phyloP scores from a whole-genome alignment of 352 stramenopile genomes.

The Phytophthora cactorum region DNA sequence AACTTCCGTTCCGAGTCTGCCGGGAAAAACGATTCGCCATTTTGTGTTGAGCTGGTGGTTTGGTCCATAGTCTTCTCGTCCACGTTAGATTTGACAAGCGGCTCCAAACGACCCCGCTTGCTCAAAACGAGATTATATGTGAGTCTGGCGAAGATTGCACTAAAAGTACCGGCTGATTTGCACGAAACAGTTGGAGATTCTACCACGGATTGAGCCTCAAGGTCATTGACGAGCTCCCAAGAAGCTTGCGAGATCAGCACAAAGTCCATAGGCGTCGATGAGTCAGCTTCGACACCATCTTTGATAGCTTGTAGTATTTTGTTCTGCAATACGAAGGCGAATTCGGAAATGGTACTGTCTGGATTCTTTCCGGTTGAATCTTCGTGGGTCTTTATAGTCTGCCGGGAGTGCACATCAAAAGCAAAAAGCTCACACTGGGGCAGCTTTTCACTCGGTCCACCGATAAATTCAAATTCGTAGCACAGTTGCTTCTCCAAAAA shows the following conservation, averaged over 20 bases:
- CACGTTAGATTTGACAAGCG: neutral
- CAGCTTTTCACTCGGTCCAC: conserved; percentile 41
- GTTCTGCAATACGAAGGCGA: conserved; percentile 29
- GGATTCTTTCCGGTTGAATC: neutral
- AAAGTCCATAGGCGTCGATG: conserved; percentile 45
- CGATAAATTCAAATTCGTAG: conserved; percentile 37
- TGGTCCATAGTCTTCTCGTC: neutral
- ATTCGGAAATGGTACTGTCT: conserved; percentile 1
- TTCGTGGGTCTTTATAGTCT: neutral
- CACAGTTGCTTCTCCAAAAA: conserved; percentile 47
- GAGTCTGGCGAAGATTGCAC: conserved; percentile 41
- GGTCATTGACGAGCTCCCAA: conserved; percentile 62
- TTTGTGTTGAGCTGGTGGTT: neutral
- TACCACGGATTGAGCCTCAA: conserved; percentile 30
- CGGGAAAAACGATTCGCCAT: conserved; percentile 28
- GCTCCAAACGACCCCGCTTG: conserved; percentile 41
- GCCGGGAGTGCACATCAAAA: conserved; percentile 22
- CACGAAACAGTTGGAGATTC: neutral
- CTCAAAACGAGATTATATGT: conserved; percentile 45
- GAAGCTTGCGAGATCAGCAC: conserved; percentile 57
- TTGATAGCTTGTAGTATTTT: conserved; percentile 53
- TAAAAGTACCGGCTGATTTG: conserved; percentile 18
- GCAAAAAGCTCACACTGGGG: conserved; percentile 31
- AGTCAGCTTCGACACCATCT: conserved; percentile 24
- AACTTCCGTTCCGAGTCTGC: conserved; percentile 52